Percentiles rank a stretch among this genome's conserved stretches.
Evolutionary conservation across 441 rosid genomes (phyloP).

Genomic region (Croton laevigatus): DNA sequence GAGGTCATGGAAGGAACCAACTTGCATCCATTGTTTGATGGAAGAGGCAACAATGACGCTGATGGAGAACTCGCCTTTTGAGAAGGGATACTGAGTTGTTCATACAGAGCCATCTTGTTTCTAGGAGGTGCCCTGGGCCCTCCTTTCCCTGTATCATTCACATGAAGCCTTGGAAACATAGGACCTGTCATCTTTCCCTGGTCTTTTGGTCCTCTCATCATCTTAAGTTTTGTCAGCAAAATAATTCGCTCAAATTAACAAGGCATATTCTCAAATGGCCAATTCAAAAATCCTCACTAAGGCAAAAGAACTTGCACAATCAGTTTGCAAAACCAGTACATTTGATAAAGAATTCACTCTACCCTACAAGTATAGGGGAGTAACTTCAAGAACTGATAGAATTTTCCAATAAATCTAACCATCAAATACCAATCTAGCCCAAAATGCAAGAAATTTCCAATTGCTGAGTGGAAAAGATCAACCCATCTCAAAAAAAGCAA

Average conservation of each 20-base stretch:
- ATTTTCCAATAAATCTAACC: conserved; percentile 15
- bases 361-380: background rate
- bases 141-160: conserved; percentile 82
- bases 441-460: background rate
- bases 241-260: conserved; percentile 15
- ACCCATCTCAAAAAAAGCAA: conserved; percentile 28
- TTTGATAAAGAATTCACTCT: conserved; percentile 7
- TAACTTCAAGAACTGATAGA: background rate
- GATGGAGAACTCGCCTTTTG: conserved; percentile 57
- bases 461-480: conserved; percentile 12
- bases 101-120: conserved; percentile 97
- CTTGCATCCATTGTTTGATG: conserved; percentile 28
- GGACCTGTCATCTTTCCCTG: conserved; percentile 63
- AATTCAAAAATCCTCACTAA: conserved; percentile 12
- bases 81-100: conserved; percentile 80
- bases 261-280: conserved; percentile 7
- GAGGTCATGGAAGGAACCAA: conserved; percentile 46
- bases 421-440: conserved; percentile 10
- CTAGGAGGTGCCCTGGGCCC: conserved; percentile 96
- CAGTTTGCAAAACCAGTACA: conserved; percentile 3
- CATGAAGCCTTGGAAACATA: conserved; percentile 86
- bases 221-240: conserved; percentile 12
- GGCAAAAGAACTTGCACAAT: conserved; percentile 1
- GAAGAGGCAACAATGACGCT: conserved; percentile 40
- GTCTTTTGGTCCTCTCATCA: conserved; percentile 62